Evolutionary conservation across 495 filamentous ascomycete genomes (phyloP).

Genomic region (Xylaria cubensis): DNA sequence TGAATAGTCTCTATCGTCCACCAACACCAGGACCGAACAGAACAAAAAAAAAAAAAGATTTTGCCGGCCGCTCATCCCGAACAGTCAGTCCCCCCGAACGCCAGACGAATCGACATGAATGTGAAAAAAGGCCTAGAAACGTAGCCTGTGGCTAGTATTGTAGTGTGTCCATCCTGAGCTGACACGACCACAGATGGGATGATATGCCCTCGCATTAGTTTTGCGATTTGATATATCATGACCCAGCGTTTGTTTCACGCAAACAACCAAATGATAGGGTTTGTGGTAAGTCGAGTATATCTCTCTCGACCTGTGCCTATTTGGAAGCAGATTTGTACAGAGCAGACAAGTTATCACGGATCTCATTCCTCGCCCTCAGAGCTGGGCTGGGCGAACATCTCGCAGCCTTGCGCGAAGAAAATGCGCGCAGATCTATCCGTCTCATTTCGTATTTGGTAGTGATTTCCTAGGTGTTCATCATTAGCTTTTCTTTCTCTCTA

Average conservation of each 20-base stretch:
- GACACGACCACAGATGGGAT: background rate
- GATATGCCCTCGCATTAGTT: background rate
- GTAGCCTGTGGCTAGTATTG: background rate
- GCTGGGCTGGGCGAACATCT: constrained; percentile 43
- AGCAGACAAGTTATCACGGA: background rate
- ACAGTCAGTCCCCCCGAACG: background rate
- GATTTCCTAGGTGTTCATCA: constrained; percentile 65
- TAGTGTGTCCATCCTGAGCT: background rate
- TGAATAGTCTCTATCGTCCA: background rate
- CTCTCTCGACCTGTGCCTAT: background rate
- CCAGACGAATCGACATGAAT: background rate
- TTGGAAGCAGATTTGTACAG: constrained; percentile 2
- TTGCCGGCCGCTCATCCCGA: background rate
- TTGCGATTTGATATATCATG: background rate
- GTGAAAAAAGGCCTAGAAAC: background rate
- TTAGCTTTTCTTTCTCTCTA: background rate
- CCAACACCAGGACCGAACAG: constrained; percentile 1
- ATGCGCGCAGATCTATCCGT: constrained; percentile 70
- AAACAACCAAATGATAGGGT: background rate
- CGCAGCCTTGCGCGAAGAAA: constrained; percentile 86
- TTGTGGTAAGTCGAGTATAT: background rate
- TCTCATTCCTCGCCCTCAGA: constrained; percentile 20
- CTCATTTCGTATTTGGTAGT: constrained; percentile 82
- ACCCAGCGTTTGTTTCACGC: background rate
- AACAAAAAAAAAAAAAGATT: background rate